Base-by-base conservation (phyloP, 768 basidiomycete species). In the Mycena chlorophos region DNA sequence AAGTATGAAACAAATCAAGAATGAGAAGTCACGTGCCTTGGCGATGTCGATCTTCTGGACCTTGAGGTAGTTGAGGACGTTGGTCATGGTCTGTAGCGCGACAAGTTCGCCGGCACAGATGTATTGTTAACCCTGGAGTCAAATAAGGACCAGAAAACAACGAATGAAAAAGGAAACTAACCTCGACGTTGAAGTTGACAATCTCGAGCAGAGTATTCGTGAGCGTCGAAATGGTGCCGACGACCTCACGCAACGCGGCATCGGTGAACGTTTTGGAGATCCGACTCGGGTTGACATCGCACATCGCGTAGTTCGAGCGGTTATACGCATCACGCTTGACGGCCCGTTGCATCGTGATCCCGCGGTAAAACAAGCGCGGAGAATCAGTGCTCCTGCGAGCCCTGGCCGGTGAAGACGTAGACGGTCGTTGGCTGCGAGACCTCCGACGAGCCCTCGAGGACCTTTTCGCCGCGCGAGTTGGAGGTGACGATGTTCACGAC, bases 341-440 rank as follows among this genome's bases (percentile, higher is more conserved):
- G 23, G 97, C 97, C 23, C 97, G 93, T 68, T 98, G 97, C 97
- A 98, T 99, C 29, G 97, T 99, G 68, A 99, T 95, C 64, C 97
- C 97, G 70, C 97, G 93, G 73, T 98, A 99, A 82, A 99, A 99
- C n/a, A n/a, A n/a, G n/a, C n/a, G n/a, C n/a, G n/a, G n/a, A n/a
- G n/a, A n/a, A n/a, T n/a, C 95, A 92, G 46, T 87, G 87, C 73
- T 98, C 95, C 69, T 98, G 95, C 5, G 94, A 97, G 53, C 95
- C 95, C 69, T 98, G 95, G 28, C 95, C 95, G 38, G 95, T 98
- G 79, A 98, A 98, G 63, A 96, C 93, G 62, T 97, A 97, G 30
- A 91, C 92, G 4, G 94, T 95, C 19, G 83, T 80, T 2, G 94
- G 86, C 68, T 98, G 96, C 2, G 86, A 84, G 56, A 98, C 93